Percentiles rank a stretch among this genome's conserved stretches.
Evolutionary conservation across 2,329 filamentous ascomycete genomes (phyloP).

Genomic region (Metarhizium brunneum): DNA sequence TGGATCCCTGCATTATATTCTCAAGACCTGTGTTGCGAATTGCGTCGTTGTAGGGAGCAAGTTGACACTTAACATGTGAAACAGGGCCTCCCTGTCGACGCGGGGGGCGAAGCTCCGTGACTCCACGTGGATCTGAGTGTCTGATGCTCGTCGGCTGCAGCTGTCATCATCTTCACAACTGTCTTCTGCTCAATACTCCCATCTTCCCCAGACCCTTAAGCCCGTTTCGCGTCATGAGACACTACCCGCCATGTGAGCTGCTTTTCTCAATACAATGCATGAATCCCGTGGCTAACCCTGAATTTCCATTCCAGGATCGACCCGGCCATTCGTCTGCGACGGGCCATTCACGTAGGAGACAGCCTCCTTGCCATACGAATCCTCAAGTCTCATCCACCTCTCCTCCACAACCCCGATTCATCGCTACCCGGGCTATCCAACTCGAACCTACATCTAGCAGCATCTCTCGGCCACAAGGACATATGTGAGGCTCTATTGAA

Average conservation of each 20-base stretch:
- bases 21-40: too few species aligned
- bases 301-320: slow-evolving; percentile 52
- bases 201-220: neutral
- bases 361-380: slow-evolving; percentile 65
- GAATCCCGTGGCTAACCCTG: neutral
- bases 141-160: neutral
- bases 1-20: too few species aligned
- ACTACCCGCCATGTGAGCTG: slow-evolving; percentile 11
- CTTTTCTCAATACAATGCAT: too few species aligned
- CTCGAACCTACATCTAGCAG: slow-evolving; percentile 75
- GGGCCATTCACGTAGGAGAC: slow-evolving; percentile 72
- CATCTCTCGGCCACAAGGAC: slow-evolving; percentile 58
- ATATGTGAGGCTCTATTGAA: slow-evolving; percentile 63
- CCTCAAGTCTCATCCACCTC: slow-evolving; percentile 58
- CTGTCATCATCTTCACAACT: neutral
- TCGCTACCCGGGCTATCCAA: slow-evolving; percentile 61
- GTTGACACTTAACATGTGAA: neutral
- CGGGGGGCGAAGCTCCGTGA: neutral
- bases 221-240: slow-evolving; percentile 7
- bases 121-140: neutral
- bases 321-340: slow-evolving; percentile 64
- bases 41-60: too few species aligned
- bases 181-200: neutral
- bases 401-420: slow-evolving; percentile 72
- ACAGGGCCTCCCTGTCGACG: neutral